phyloP scores from a whole-genome alignment of 257 asterid genomes.

The Gynochthodes officinalis region DNA sequence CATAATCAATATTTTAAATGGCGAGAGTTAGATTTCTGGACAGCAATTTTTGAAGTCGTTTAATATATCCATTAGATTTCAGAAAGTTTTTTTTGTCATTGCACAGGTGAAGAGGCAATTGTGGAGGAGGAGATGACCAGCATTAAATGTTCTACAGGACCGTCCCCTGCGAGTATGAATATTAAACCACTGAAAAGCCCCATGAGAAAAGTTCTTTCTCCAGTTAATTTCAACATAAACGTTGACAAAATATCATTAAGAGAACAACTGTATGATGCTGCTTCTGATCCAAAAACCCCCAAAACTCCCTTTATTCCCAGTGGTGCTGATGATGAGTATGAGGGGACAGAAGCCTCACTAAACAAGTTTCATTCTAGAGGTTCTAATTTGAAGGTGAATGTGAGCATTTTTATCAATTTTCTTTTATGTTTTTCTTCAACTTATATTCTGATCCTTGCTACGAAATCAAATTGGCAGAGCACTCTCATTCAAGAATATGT shows the following conservation, averaged over 20 bases:
- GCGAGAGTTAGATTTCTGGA: not conserved
- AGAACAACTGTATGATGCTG: slow-evolving; percentile 17
- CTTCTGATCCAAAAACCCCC: slow-evolving; percentile 49
- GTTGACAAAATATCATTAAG: slow-evolving; percentile 7
- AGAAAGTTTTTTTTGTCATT: not conserved
- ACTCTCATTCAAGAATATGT: slow-evolving; percentile 73
- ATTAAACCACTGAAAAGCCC: slow-evolving; percentile 28
- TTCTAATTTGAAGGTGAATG: slow-evolving; percentile 61
- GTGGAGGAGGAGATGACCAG: slow-evolving; percentile 21
- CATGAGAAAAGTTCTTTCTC: slow-evolving; percentile 52
- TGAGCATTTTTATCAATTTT: slow-evolving; percentile 1
- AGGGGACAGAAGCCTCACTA: slow-evolving; percentile 53
- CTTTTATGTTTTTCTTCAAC: not conserved
- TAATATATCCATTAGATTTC: slow-evolving; percentile 1
- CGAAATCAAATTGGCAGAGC: slow-evolving; percentile 37
- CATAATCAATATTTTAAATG: not conserved
- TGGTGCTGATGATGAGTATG: slow-evolving; percentile 30
- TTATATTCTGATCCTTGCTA: slow-evolving; percentile 13
- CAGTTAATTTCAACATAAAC: slow-evolving; percentile 44
- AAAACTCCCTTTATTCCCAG: slow-evolving; percentile 12
- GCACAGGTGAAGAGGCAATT: slow-evolving; percentile 34
- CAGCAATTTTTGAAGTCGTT: not conserved
- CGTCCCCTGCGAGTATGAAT: slow-evolving; percentile 31
- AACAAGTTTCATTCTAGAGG: slow-evolving; percentile 56
- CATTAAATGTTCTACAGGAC: slow-evolving; percentile 2